Evolutionary conservation across 2,329 filamentous ascomycete genomes (phyloP).

Genomic region (Microsporum audouinii): DNA sequence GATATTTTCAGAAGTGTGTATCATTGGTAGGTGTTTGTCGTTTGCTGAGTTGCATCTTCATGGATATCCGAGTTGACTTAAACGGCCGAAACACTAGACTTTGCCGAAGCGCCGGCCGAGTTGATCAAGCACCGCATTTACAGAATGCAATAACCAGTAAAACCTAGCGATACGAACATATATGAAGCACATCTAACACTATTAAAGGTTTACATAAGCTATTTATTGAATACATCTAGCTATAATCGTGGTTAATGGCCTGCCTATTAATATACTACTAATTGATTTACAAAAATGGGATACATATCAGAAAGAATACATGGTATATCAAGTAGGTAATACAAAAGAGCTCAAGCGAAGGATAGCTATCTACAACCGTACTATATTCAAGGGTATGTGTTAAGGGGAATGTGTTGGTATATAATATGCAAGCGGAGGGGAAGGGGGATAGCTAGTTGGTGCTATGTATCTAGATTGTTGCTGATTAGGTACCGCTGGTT

Average conservation of each 20-base stretch:
- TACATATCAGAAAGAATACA: background rate
- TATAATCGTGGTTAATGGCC: background rate
- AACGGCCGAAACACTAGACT: background rate
- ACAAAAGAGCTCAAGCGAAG: background rate
- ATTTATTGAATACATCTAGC: background rate
- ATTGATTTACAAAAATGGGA: background rate
- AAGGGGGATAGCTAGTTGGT: background rate
- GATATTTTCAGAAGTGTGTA: background rate
- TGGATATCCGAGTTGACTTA: background rate
- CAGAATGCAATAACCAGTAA: background rate
- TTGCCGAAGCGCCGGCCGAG: background rate
- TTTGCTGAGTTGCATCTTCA: background rate
- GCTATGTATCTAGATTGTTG: background rate
- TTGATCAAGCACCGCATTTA: background rate
- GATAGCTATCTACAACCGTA: background rate
- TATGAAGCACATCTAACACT: no score
- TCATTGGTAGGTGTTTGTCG: background rate
- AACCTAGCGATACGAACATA: no score
- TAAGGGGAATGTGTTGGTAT: background rate
- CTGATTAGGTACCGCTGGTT: background rate
- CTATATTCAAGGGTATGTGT: conserved; percentile 1
- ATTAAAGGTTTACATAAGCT: no score
- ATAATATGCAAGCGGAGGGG: background rate
- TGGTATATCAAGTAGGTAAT: background rate
- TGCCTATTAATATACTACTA: background rate